Conservation (phyloP, 164 flowering plant genomes). For the Vitis amurensis region DNA sequence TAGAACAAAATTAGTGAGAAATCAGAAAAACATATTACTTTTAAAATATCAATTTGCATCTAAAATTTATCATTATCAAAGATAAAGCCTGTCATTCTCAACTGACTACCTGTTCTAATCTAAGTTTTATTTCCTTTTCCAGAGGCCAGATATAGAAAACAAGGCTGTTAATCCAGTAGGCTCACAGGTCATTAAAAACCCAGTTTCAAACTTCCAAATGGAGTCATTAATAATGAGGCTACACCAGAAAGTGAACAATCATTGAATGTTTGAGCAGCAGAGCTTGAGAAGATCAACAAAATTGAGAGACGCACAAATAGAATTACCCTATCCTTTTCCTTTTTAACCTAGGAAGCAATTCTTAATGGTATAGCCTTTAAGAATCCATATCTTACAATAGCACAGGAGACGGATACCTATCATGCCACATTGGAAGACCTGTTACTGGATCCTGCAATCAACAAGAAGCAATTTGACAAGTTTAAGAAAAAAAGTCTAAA, state of each 20-base stretch:
- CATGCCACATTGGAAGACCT: slow-evolving; percentile 77
- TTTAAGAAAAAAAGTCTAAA: background rate
- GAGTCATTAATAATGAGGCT: background rate
- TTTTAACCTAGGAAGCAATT: background rate
- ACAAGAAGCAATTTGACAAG: slow-evolving; percentile 9
- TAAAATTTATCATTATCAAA: background rate
- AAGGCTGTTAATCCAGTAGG: background rate
- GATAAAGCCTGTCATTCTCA: background rate
- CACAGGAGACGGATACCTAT: slow-evolving; percentile 60
- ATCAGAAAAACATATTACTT: background rate
- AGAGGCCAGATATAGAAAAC: background rate
- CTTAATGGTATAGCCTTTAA: background rate
- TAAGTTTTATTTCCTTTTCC: background rate
- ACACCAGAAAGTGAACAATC: background rate
- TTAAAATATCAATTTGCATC: too few species aligned
- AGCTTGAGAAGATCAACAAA: slow-evolving; percentile 1
- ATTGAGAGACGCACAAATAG: background rate
- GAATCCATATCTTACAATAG: slow-evolving; percentile 62
- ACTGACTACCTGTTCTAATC: background rate
- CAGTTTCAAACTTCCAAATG: background rate
- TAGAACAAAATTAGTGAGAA: slow-evolving; percentile 4
- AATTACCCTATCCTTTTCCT: background rate
- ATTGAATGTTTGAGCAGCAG: background rate
- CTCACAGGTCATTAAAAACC: background rate
- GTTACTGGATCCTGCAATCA: slow-evolving; percentile 88